These are phyloP conservation scores for Acidiella bohemica DNA, from an alignment of 495 filamentous ascomycete genomes.

Conservation along the genomic window DNA sequence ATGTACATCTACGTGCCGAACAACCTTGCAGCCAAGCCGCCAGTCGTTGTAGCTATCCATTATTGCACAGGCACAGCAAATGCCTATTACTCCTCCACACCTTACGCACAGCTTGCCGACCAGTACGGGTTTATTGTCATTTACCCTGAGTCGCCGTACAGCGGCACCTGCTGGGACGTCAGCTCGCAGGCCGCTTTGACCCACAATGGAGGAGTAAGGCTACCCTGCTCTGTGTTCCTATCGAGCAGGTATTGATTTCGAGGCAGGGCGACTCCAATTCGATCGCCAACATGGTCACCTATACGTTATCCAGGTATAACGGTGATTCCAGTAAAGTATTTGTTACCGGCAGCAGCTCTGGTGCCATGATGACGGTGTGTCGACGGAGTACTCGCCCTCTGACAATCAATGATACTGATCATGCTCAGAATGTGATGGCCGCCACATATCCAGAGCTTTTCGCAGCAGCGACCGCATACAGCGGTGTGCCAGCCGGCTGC, in stretches of 20 bases:
- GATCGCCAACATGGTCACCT: slow-evolving; percentile 45
- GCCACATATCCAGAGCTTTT: slow-evolving; percentile 47
- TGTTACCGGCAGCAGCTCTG: slow-evolving; percentile 40
- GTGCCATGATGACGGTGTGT: slow-evolving; percentile 44
- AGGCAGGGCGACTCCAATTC: slow-evolving; percentile 35
- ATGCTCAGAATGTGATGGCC: slow-evolving; percentile 37
- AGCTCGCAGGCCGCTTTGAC: slow-evolving; percentile 35
- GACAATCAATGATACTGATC: background rate
- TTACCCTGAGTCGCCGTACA: slow-evolving; percentile 36
- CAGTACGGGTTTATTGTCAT: slow-evolving; percentile 40
- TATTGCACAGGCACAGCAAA: slow-evolving; percentile 25
- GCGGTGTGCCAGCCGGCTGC: slow-evolving; percentile 49
- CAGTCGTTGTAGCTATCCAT: slow-evolving; percentile 7
- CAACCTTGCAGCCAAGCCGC: background rate
- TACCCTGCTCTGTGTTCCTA: too few relatives aligned
- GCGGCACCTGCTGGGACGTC: slow-evolving; percentile 45
- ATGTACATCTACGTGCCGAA: background rate
- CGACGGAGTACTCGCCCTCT: too few relatives aligned
- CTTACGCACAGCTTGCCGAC: slow-evolving; percentile 32
- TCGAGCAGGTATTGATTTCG: background rate
- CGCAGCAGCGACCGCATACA: slow-evolving; percentile 42
- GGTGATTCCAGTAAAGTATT: slow-evolving; percentile 37
- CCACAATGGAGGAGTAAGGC: slow-evolving; percentile 31
- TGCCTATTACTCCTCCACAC: slow-evolving; percentile 23
- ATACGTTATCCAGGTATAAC: slow-evolving; percentile 34